These are phyloP conservation scores for Wilcoxina mikolae DNA, from an alignment of 495 filamentous ascomycete species.

Conservation along the genomic window DNA sequence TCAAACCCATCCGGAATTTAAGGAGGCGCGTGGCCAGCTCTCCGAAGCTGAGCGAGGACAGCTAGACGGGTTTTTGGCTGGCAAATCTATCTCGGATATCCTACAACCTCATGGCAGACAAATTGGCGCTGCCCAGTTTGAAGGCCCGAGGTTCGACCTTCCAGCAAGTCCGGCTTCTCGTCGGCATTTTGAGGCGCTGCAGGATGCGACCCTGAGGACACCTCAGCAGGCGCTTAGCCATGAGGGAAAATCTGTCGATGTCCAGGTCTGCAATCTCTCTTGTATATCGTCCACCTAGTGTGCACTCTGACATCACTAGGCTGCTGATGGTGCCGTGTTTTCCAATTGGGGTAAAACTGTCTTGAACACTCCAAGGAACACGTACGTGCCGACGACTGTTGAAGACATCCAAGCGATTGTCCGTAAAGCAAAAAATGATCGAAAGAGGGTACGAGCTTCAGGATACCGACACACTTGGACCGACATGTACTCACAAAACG, in stretches of 20 bases:
- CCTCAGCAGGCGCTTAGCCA: not conserved
- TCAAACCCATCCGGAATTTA: constrained; percentile 8
- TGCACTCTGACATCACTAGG: not conserved
- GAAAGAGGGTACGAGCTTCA: constrained; percentile 34
- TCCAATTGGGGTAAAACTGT: constrained; percentile 39
- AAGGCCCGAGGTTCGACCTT: no score
- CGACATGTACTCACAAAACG: constrained; percentile 28
- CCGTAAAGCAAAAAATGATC: constrained; percentile 30
- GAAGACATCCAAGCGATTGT: constrained; percentile 37
- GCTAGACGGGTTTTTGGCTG: constrained; percentile 12
- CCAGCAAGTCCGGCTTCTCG: constrained; percentile 17
- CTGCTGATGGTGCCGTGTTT: constrained; percentile 25
- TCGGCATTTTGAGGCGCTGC: constrained; percentile 20
- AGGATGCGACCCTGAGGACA: constrained; percentile 4
- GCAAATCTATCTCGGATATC: constrained; percentile 11
- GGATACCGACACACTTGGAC: constrained; percentile 41
- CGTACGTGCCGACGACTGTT: constrained; percentile 37
- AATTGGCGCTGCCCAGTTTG: no score
- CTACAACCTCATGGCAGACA: constrained; percentile 5
- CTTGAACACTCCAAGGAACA: constrained; percentile 34
- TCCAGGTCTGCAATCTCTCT: not conserved
- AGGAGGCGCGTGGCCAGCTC: constrained; percentile 6
- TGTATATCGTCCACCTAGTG: no score
- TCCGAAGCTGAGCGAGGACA: constrained; percentile 10
- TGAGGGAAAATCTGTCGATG: not conserved